Percentiles rank a stretch among this genome's conserved stretches.
Conservation (phyloP, 148 eudicot species). For the Vaccinium corymbosum region DNA sequence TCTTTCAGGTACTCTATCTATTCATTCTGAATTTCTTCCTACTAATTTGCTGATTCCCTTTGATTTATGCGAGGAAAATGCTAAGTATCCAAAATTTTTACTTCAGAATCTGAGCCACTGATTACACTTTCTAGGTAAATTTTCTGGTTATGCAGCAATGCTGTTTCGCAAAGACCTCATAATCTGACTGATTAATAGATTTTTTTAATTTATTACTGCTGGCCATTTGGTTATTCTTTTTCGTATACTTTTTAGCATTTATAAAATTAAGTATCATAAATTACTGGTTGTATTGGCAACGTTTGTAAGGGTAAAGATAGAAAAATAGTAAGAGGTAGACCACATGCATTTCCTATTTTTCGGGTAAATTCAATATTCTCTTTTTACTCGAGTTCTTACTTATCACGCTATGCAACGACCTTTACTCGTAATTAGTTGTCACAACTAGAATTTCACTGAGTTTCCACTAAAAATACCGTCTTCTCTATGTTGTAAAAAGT, state of each 20-base stretch:
- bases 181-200: neutral
- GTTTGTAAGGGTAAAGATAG: neutral
- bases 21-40: neutral
- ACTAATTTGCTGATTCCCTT: neutral
- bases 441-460: too few species aligned
- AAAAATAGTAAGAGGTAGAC: neutral
- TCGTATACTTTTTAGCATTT: neutral
- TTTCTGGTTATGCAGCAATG: too few species aligned
- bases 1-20: slow-evolving; percentile 18
- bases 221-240: neutral
- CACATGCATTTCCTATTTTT: too few species aligned
- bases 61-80: neutral
- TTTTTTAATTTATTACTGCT: neutral
- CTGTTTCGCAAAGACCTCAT: neutral
- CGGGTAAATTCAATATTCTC: too few species aligned
- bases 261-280: neutral
- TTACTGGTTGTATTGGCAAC: neutral
- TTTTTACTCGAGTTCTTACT: too few species aligned
- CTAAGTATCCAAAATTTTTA: too few species aligned
- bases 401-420: too few species aligned
- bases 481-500: too few species aligned
- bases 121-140: too few species aligned
- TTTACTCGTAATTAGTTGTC: neutral
- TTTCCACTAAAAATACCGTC: too few species aligned
- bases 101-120: too few species aligned